Conservation (phyloP, 306 rosid species). For the Astragalus glycyphyllos region DNA sequence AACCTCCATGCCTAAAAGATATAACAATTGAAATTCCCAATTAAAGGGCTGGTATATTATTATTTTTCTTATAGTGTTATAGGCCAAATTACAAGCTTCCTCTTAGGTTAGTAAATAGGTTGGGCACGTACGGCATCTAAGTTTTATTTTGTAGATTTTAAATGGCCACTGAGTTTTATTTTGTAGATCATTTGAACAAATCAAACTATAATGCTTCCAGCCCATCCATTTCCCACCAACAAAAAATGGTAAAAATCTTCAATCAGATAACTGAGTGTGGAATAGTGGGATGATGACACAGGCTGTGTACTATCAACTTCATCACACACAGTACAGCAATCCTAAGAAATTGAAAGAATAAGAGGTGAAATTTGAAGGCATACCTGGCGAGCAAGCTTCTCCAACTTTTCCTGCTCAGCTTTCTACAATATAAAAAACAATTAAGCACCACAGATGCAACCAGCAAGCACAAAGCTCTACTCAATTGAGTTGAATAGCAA, state of each 20-base stretch:
- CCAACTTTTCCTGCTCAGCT: slow-evolving; percentile 84
- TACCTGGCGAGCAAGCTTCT: slow-evolving; percentile 92
- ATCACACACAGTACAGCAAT: slow-evolving; percentile 4
- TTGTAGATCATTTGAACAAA: slow-evolving; percentile 4
- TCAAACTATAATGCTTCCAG: not conserved
- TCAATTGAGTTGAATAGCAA: not conserved
- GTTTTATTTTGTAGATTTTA: slow-evolving; percentile 1
- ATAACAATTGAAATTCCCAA: not conserved
- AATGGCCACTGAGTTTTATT: not conserved
- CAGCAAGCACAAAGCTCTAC: slow-evolving; percentile 27
- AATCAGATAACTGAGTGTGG: slow-evolving; percentile 24
- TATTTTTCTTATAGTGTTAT: not conserved
- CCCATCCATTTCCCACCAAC: not conserved
- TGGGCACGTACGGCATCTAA: not conserved
- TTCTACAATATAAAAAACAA: slow-evolving; percentile 59
- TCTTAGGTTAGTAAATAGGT: slow-evolving; percentile 10
- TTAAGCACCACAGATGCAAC: slow-evolving; percentile 19
- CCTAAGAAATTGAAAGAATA: not conserved
- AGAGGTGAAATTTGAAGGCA: slow-evolving; percentile 18
- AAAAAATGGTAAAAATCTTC: slow-evolving; percentile 15
- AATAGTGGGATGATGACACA: slow-evolving; percentile 28
- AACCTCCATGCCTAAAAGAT: not conserved
- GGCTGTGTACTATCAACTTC: not conserved
- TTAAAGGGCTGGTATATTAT: not conserved
- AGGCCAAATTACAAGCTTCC: slow-evolving; percentile 22